These are phyloP conservation scores for Dryadomyces quercus-mongolicae DNA, from an alignment of 2,329 filamentous ascomycete species.

Conservation along the genomic window DNA sequence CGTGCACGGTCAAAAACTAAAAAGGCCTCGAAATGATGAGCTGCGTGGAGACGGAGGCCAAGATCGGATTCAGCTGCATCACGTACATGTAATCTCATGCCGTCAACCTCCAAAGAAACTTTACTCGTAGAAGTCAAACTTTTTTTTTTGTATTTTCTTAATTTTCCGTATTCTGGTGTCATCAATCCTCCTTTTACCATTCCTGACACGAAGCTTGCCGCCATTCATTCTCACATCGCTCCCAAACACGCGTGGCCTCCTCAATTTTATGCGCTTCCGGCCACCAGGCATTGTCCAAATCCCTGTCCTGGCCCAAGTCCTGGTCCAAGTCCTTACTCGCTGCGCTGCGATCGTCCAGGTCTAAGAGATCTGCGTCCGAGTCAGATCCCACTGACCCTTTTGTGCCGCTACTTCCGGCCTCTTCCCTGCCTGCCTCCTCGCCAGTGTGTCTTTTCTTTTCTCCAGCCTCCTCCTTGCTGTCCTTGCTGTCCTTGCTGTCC, in stretches of 20 bases:
- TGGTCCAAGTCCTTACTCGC: neutral
- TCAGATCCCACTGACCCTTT: neutral
- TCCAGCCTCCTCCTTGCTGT: no score
- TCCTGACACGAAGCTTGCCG: neutral
- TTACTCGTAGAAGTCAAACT: no score
- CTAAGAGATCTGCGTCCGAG: neutral
- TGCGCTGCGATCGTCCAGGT: neutral
- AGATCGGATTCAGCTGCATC: no score
- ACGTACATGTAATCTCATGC: no score
- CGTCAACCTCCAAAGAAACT: no score
- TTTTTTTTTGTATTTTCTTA: no score
- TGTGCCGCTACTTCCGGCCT: no score
- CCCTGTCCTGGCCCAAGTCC: no score
- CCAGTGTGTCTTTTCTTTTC: neutral
- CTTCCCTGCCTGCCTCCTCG: neutral
- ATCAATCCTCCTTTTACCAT: neutral
- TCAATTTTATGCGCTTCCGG: neutral
- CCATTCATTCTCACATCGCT: neutral
- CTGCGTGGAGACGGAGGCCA: no score
- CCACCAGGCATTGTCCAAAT: neutral
- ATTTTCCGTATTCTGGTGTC: neutral
- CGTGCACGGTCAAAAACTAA: no score
- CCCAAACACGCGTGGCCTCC: neutral
- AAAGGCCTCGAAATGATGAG: no score
- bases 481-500: no score